Evolutionary conservation across 805 yeast genomes (phyloP).

Genomic region (Saturnispora saitoi): DNA sequence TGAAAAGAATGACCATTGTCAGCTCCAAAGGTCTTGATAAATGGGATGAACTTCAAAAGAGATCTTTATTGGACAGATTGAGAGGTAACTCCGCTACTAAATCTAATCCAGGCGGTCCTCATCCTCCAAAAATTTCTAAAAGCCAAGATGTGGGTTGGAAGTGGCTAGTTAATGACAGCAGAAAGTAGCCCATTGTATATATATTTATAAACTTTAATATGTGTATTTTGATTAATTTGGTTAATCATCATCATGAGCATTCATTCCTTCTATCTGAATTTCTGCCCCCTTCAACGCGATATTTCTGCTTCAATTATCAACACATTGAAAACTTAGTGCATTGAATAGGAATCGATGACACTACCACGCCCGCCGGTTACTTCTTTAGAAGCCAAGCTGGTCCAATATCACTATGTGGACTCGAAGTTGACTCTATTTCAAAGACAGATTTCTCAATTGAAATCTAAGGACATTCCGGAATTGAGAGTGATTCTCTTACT

Average conservation of each 20-base stretch:
- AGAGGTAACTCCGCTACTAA: slow-evolving; percentile 3
- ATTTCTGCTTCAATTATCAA: background rate
- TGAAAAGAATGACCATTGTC: slow-evolving; percentile 61
- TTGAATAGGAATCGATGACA: background rate
- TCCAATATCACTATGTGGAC: slow-evolving; percentile 51
- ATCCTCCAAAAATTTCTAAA: slow-evolving; percentile 16
- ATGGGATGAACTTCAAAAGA: slow-evolving; percentile 21
- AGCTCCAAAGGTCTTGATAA: slow-evolving; percentile 24
- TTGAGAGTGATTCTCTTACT: slow-evolving; percentile 32
- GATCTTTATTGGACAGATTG: slow-evolving; percentile 12
- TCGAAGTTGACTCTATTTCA: slow-evolving; percentile 35
- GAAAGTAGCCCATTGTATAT: slow-evolving; percentile 2
- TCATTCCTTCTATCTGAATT: background rate
- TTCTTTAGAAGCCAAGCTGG: slow-evolving; percentile 41
- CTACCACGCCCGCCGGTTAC: slow-evolving; percentile 5
- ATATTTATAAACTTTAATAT: background rate
- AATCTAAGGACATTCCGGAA: slow-evolving; percentile 17
- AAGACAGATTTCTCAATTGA: background rate
- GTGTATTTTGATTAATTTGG: background rate
- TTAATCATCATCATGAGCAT: background rate
- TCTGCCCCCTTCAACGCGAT: background rate
- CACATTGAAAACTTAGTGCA: background rate
- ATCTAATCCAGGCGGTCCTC: background rate
- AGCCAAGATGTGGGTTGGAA: slow-evolving; percentile 42
- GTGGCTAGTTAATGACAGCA: slow-evolving; percentile 43